Conservation (phyloP, 495 filamentous ascomycete species). For the Xylaria sp. region DNA sequence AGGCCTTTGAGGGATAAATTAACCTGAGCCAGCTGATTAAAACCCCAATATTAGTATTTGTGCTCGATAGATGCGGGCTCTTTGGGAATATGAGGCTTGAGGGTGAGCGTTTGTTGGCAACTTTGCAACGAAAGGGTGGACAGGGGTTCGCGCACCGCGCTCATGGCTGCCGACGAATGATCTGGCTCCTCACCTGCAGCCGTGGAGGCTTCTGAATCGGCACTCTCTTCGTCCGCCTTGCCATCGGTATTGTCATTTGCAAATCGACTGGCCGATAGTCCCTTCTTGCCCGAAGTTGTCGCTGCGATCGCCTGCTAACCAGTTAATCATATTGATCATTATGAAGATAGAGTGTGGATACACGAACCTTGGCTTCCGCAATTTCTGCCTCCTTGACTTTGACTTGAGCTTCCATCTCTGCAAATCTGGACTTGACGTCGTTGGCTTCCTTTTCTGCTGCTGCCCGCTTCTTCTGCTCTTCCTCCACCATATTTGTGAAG, state of each 20-base stretch:
- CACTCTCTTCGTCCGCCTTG: conserved; percentile 31
- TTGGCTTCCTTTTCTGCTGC: conserved; percentile 47
- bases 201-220: conserved; percentile 39
- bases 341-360: conserved; percentile 9
- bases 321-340: conserved; percentile 23
- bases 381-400: conserved; percentile 63
- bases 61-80: background rate
- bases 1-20: conserved; percentile 53
- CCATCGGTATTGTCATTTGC: conserved; percentile 42
- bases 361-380: conserved; percentile 57
- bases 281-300: conserved; percentile 41
- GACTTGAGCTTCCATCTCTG: conserved; percentile 53
- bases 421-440: conserved; percentile 47
- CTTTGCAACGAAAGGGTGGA: conserved; percentile 39
- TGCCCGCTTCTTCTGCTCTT: conserved; percentile 53
- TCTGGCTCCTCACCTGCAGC: conserved; percentile 62
- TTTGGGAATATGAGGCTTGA: conserved; percentile 7
- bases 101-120: conserved; percentile 36
- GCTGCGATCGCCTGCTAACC: conserved; percentile 38
- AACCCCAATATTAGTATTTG: conserved; percentile 33
- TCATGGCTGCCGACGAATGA: conserved; percentile 61
- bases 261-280: conserved; percentile 54
- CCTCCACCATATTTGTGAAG: conserved; percentile 55
- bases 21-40: conserved; percentile 57
- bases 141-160: conserved; percentile 60